Evolutionary conservation across 176 grass and related monocot species (phyloP).

Genomic region (Dactylis glomerata): DNA sequence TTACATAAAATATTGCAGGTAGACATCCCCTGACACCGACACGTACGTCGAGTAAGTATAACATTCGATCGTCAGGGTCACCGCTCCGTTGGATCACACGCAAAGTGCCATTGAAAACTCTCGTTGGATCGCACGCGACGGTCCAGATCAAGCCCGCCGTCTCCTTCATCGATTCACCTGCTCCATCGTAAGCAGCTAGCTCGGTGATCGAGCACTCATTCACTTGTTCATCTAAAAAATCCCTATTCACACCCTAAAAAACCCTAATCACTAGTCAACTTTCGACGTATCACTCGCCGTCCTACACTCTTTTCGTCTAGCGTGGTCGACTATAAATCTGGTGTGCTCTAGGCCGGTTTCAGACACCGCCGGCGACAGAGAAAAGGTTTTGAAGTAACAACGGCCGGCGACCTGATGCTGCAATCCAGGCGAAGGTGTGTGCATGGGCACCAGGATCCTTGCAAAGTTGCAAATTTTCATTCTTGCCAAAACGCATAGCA

Average conservation of each 20-base stretch:
- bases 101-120: background rate
- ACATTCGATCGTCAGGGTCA: background rate
- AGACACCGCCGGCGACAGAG: background rate
- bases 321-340: slow-evolving; percentile 24
- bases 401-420: slow-evolving; percentile 7
- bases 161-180: slow-evolving; percentile 29
- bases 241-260: too few relatives aligned
- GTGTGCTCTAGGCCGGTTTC: background rate
- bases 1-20: background rate
- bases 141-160: background rate
- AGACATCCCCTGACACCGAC: background rate
- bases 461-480: background rate
- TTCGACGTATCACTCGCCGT: background rate
- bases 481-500: background rate
- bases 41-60: background rate
- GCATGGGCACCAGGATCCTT: background rate
- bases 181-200: background rate
- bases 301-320: background rate
- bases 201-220: background rate
- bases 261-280: background rate
- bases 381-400: background rate
- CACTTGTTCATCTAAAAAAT: background rate
- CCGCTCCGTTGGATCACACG: slow-evolving; percentile 26
- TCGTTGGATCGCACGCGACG: slow-evolving; percentile 28
- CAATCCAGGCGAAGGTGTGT: slow-evolving; percentile 35